Evolutionary conservation across 2,329 filamentous ascomycete species (phyloP).

Genomic region (Rhinocladiella similis): DNA sequence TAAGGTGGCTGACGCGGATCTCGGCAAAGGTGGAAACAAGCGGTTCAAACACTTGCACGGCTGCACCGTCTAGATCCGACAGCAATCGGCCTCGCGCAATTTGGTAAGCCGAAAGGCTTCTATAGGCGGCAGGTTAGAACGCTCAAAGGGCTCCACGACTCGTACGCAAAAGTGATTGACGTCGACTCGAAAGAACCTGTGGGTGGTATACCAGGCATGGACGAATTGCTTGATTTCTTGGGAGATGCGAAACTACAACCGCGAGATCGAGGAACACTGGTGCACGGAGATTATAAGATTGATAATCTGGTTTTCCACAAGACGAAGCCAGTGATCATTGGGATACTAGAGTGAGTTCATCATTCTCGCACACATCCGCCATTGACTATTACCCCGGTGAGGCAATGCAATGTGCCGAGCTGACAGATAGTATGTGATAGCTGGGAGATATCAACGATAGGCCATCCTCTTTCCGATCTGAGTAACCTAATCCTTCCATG

Average conservation of each 20-base stretch:
- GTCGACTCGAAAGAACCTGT: conserved; percentile 74
- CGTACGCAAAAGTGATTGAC: conserved; percentile 74
- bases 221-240: conserved; percentile 79
- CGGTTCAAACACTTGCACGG: conserved; percentile 77
- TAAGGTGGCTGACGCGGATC: no score
- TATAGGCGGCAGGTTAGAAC: conserved; percentile 84
- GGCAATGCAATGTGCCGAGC: no score
- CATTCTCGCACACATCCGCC: no score
- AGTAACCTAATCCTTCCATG: conserved; percentile 66
- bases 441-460: conserved; percentile 98
- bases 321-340: conserved; percentile 83
- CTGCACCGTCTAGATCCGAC: conserved; percentile 74
- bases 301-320: conserved; percentile 89
- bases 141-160: conserved; percentile 73
- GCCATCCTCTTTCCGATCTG: conserved; percentile 90
- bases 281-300: conserved; percentile 97
- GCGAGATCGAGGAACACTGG: conserved; percentile 71
- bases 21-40: conserved; percentile 72
- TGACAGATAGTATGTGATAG: no score
- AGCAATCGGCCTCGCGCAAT: conserved; percentile 67
- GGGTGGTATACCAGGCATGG: conserved; percentile 79
- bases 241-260: conserved; percentile 68
- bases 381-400: no score
- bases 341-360: conserved; percentile 92
- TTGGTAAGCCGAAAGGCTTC: conserved; percentile 74